Conservation (phyloP, 148 eudicot species). For the Pouteria glomerata region DNA sequence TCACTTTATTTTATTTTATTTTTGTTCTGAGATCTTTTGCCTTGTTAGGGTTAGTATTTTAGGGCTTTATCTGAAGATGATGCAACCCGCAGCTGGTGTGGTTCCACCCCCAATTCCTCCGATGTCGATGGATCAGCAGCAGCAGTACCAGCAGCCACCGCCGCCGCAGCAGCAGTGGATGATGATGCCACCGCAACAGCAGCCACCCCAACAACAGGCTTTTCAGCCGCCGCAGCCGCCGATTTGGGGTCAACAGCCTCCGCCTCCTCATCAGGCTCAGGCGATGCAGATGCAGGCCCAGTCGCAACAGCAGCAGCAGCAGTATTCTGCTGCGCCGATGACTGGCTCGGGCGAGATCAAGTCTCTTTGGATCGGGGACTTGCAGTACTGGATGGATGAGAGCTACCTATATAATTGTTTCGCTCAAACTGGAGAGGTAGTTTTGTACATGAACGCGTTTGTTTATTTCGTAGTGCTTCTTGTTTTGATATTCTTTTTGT, state of each 20-base stretch:
- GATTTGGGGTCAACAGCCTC: slow-evolving; percentile 28
- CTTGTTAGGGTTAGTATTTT: slow-evolving; percentile 13
- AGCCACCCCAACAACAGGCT: slow-evolving; percentile 11
- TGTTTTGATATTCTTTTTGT: neutral
- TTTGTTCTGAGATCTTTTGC: neutral
- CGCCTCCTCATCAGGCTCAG: slow-evolving; percentile 15
- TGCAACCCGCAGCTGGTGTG: slow-evolving; percentile 60
- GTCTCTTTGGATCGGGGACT: slow-evolving; percentile 92
- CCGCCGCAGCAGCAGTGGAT: slow-evolving; percentile 62
- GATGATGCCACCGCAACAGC: slow-evolving; percentile 35
- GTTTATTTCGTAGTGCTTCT: neutral
- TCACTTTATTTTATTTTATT: too few relatives aligned
- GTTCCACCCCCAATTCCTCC: slow-evolving; percentile 45
- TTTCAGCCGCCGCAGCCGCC: slow-evolving; percentile 20
- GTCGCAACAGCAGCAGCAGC: slow-evolving; percentile 31
- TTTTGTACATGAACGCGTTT: neutral
- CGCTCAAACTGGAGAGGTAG: slow-evolving; percentile 71
- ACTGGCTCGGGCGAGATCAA: slow-evolving; percentile 55
- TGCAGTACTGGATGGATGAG: slow-evolving; percentile 98
- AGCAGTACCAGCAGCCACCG: slow-evolving; percentile 32
- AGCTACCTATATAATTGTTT: slow-evolving; percentile 53
- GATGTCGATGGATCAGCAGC: slow-evolving; percentile 24
- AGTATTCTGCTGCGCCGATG: slow-evolving; percentile 25
- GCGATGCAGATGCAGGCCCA: slow-evolving; percentile 30
- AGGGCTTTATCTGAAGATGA: slow-evolving; percentile 30